These are phyloP conservation scores for Epichloe gansuensis DNA, from an alignment of 2,329 filamentous ascomycete genomes.

Conservation along the genomic window DNA sequence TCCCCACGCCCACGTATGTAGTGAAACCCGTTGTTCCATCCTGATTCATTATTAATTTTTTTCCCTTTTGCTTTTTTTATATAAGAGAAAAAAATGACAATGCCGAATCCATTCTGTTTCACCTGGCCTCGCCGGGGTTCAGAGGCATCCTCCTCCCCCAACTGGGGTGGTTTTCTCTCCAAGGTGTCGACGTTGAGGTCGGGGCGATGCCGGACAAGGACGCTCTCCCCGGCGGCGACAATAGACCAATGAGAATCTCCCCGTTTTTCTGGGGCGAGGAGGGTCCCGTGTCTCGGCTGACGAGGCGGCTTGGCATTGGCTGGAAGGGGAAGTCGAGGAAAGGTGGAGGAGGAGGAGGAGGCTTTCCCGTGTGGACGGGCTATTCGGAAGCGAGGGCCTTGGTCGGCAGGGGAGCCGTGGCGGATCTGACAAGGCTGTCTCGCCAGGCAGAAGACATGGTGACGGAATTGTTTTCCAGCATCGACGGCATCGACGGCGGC, in stretches of 20 bases:
- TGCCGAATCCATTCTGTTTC: constrained; percentile 5
- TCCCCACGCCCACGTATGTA: too few relatives aligned
- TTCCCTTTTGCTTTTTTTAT: background rate
- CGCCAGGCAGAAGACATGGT: constrained; percentile 7
- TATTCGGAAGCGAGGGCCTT: constrained; percentile 10
- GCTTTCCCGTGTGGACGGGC: constrained; percentile 5
- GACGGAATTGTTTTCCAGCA: constrained; percentile 7
- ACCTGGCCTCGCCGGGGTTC: background rate
- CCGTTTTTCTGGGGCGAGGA: constrained; percentile 9
- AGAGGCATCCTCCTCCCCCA: background rate
- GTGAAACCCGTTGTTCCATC: too few relatives aligned
- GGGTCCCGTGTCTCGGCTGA: constrained; percentile 3
- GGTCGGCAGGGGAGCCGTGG: constrained; percentile 6
- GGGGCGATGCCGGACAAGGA: background rate
- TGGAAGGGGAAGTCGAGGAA: background rate
- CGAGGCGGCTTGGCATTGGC: background rate
- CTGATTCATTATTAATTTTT: too few relatives aligned
- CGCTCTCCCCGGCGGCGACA: background rate
- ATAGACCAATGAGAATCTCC: constrained; percentile 1
- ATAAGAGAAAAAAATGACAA: background rate
- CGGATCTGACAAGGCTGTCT: constrained; percentile 8
- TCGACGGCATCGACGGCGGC: background rate
- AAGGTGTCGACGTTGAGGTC: constrained; percentile 7
- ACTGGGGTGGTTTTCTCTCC: constrained; percentile 8
- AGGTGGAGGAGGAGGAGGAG: too few relatives aligned